Evolutionary conservation across 2,329 filamentous ascomycete genomes (phyloP), one percentile per base, ranked within the genome.

Genomic region (Metarhizium rileyi): DNA sequence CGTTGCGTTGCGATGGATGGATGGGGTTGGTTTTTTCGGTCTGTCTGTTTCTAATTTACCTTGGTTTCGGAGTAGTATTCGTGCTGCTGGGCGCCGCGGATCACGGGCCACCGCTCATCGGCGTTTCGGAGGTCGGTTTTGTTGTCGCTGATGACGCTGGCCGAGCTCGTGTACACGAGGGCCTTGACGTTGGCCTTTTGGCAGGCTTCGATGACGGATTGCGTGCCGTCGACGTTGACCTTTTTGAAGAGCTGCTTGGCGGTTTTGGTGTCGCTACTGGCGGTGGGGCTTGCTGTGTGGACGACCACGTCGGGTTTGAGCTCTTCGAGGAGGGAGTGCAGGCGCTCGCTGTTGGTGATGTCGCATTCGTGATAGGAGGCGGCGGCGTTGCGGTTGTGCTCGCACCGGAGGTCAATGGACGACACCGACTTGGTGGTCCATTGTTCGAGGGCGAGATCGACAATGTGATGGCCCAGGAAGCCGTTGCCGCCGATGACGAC

Each of bases 61-160:
- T 96, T 97, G 14, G 89, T 94, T 69, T 90, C 84, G 27, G 90
- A 90, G 68, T 97, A 97, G 68, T 89, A 89, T 66, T 90, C 86
- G 49, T 74, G 74, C 67, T 90, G 84, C 57, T 81, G 69, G 52
- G 78, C 77, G 28, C 87, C 87, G 44, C 81, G 76, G 47, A 93
- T 83, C 46, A 86, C 76, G 26, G 88, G 88, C 76, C 86, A 89
- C 44, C 78, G 73, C 74, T 97, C 91, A 66, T 90, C 85, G 56
- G 88, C 89, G 65, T 95, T 90, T 65, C 83, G 77, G 64, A 94
- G 77, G 64, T 95, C 87, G 53, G 72, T 79, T 53, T 76, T 73
- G 58, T 90, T 90, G 68, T 97, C 90, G 63, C 87, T 85, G 55
- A 95, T 75, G 53, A 95, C 85, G 53, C 89, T 94, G 48, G 87